Percentiles rank a stretch among this genome's conserved stretches.
Conservation (phyloP, 495 filamentous ascomycete species). For the Paragyromitra xinjiangensis region DNA sequence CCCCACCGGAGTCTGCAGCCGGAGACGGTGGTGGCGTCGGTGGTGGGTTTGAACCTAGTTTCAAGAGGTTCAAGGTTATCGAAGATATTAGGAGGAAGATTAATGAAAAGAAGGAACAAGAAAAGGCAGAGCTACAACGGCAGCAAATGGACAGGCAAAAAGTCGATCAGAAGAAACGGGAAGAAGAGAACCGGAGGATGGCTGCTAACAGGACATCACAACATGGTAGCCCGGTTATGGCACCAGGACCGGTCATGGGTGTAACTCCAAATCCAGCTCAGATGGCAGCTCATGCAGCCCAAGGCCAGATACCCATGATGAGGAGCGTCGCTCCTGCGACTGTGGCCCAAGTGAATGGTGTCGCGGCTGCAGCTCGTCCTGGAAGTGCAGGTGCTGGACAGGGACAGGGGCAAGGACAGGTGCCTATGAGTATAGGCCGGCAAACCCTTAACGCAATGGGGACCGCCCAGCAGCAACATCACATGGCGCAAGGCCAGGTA, state of each 20-base stretch:
- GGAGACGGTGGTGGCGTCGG: slow-evolving; percentile 77
- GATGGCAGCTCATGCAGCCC: slow-evolving; percentile 32
- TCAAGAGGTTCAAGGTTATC: slow-evolving; percentile 89
- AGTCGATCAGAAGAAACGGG: slow-evolving; percentile 59
- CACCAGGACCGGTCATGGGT: slow-evolving; percentile 45
- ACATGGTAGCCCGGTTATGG: slow-evolving; percentile 52
- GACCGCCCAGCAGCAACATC: slow-evolving; percentile 57
- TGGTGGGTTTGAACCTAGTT: slow-evolving; percentile 79
- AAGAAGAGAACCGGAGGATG: slow-evolving; percentile 58
- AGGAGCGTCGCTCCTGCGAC: slow-evolving; percentile 48
- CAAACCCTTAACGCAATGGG: slow-evolving; percentile 16
- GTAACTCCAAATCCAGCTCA: slow-evolving; percentile 40
- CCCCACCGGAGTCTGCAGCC: slow-evolving; percentile 69
- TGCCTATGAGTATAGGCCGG: slow-evolving; percentile 57
- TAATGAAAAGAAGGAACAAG: slow-evolving; percentile 72
- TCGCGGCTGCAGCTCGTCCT: slow-evolving; percentile 50
- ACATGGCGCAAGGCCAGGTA: slow-evolving; percentile 41
- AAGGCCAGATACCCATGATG: slow-evolving; percentile 10
- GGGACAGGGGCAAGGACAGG: slow-evolving; percentile 65
- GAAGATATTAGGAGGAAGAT: slow-evolving; percentile 82
- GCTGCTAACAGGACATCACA: slow-evolving; percentile 57
- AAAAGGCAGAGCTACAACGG: slow-evolving; percentile 72
- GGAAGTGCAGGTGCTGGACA: slow-evolving; percentile 59
- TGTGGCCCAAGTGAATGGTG: slow-evolving; percentile 54
- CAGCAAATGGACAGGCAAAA: slow-evolving; percentile 56